These are phyloP conservation scores for Talaromyces amestolkiae DNA, from an alignment of 2,329 filamentous ascomycete genomes.

Conservation along the genomic window DNA sequence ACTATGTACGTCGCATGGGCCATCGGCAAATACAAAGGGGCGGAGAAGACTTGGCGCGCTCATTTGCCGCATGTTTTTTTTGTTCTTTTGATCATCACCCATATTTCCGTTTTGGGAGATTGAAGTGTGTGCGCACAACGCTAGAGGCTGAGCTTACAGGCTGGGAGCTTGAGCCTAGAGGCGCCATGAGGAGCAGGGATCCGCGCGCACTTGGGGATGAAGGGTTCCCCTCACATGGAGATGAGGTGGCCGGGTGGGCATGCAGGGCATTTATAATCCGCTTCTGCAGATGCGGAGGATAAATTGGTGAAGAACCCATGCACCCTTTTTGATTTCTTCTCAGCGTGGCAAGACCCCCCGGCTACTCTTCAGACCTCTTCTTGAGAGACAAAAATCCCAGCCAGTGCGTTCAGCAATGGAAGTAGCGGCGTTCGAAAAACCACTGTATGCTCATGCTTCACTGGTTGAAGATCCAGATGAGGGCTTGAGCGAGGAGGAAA, in stretches of 20 bases:
- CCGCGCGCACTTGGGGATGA: background rate
- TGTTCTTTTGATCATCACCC: background rate
- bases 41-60: background rate
- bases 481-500: slow-evolving; percentile 62
- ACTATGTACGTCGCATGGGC: too few species aligned
- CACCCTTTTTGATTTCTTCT: background rate
- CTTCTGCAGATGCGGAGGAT: background rate
- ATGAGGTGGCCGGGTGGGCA: background rate
- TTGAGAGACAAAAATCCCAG: background rate
- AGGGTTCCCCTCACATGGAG: background rate
- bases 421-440: slow-evolving; percentile 12
- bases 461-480: slow-evolving; percentile 57
- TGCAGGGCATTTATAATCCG: background rate
- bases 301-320: background rate
- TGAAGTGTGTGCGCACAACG: background rate
- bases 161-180: background rate
- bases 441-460: background rate
- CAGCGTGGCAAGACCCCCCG: background rate
- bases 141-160: too few species aligned
- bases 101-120: background rate
- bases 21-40: background rate
- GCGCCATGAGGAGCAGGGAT: background rate
- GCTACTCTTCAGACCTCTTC: background rate
- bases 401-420: background rate
- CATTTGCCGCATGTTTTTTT: background rate